Percentiles rank a stretch among this genome's conserved stretches.
Conservation (phyloP, 192 early-diverging fungal genomes). For the Coemansia sp. region DNA sequence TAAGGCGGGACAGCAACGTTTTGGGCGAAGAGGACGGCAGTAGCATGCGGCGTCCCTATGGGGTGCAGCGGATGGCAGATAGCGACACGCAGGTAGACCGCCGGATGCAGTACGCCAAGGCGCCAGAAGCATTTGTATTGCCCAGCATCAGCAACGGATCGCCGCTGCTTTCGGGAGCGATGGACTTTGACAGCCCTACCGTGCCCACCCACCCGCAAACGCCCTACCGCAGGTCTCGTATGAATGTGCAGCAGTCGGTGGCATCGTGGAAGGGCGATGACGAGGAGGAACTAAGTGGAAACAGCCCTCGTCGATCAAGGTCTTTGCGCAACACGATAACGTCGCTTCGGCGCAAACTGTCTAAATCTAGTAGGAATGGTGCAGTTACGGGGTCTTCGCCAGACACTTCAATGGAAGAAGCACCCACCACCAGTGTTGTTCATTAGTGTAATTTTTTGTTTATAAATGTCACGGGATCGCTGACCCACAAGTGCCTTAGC, state of each 20-base stretch:
- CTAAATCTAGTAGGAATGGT: slow-evolving; percentile 35
- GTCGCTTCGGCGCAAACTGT: slow-evolving; percentile 44
- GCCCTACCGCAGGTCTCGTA: slow-evolving; percentile 2
- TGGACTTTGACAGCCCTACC: slow-evolving; percentile 26
- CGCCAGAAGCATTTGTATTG: slow-evolving; percentile 18
- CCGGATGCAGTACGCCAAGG: neutral
- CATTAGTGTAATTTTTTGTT: slow-evolving; percentile 11
- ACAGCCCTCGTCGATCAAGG: slow-evolving; percentile 42
- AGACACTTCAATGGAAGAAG: slow-evolving; percentile 20
- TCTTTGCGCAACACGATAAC: slow-evolving; percentile 51
- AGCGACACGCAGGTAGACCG: slow-evolving; percentile 32
- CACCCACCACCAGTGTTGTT: slow-evolving; percentile 17
- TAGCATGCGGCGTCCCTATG: slow-evolving; percentile 12
- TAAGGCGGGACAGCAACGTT: neutral
- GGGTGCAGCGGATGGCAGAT: slow-evolving; percentile 27
- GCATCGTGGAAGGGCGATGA: slow-evolving; percentile 2
- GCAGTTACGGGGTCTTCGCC: slow-evolving; percentile 20
- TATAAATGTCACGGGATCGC: slow-evolving; percentile 3
- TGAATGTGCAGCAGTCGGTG: neutral
- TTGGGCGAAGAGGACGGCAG: neutral
- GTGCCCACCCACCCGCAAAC: neutral
- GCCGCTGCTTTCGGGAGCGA: slow-evolving; percentile 22
- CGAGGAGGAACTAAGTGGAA: slow-evolving; percentile 13
- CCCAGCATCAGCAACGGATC: slow-evolving; percentile 38
- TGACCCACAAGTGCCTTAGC: neutral